Base-by-base conservation (phyloP, 169 alveolate genomes). In the Plasmodium sp. region DNA sequence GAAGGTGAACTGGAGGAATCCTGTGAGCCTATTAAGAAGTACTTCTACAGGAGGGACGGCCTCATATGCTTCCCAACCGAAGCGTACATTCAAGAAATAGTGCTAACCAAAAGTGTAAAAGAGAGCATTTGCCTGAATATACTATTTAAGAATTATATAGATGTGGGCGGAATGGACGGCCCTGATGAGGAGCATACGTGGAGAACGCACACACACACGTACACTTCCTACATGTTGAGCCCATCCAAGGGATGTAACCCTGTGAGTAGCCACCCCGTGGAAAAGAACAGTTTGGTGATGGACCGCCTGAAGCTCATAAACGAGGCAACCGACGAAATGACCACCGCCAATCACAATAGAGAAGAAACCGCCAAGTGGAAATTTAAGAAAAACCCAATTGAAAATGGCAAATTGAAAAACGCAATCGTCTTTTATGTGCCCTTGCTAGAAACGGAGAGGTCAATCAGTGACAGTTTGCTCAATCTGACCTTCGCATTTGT, bases 351-450 rank as follows among this genome's bases (percentile, higher is more conserved):
- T 45, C 36, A 77, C 45, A 34, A 73, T 43, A 45, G 39, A 22
- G 93, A 84, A 73, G 85, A 75, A 10, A 75, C 10, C 67, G 39
- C 73, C 9, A 79, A 77, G 39, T 14, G 7, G 3, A 56, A 75
- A 56, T 34, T 75, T 56, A 75, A 36, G 14, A 86, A 86, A 34
- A 51, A 7, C n/a, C 22, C 16, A 27, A 48, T 16, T 86, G 93
- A 90, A 2, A 71, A 74, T 58, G 36, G 48, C 12, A 79, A 90
- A 43, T 27, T 80, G 36, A 90, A 90, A 80, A 90, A 80, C 43
- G 94, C 94, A 3, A 51, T 90, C 34, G 88, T 81, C 51, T 90
- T 90, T 62, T 90, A 90, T 79, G 91, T 90, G 2, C 94, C 94
- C 48, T 27, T 90, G 73, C 34, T 90, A 54, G 94, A 90, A 5